phyloP scores from a whole-genome alignment of 164 flowering plant species.

The Kingdonia uniflora region DNA sequence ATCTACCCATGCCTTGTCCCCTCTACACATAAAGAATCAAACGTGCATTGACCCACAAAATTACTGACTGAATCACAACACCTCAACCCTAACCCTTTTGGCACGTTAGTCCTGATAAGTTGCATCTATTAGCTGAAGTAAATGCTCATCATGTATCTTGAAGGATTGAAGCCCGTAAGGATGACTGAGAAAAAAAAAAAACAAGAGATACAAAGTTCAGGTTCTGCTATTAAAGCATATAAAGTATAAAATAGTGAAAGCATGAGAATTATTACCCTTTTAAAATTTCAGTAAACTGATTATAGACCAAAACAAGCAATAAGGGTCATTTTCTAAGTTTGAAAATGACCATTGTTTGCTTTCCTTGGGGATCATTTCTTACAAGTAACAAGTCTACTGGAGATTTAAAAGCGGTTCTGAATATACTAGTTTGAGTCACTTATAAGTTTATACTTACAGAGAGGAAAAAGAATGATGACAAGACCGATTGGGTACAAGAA shows the following conservation, averaged over 20 bases:
- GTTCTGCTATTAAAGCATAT: too few species aligned
- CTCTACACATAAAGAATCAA: slow-evolving; percentile 4
- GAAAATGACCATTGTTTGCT: too few species aligned
- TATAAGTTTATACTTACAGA: slow-evolving; percentile 43
- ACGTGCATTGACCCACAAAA: slow-evolving; percentile 3
- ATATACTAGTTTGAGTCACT: too few species aligned
- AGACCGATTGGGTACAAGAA: slow-evolving; percentile 93
- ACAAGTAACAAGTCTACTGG: too few species aligned
- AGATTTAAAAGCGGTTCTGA: too few species aligned
- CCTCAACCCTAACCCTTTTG: slow-evolving; percentile 3
- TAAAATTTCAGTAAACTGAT: too few species aligned
- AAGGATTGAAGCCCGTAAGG: slow-evolving; percentile 90
- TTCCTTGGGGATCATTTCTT: too few species aligned
- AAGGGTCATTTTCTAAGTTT: too few species aligned
- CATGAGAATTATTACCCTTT: too few species aligned
- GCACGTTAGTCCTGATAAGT: slow-evolving; percentile 12
- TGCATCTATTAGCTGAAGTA: slow-evolving; percentile 58
- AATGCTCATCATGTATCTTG: slow-evolving; percentile 80
- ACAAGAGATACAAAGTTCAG: neutral
- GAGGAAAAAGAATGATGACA: slow-evolving; percentile 68
- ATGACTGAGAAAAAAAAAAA: slow-evolving; percentile 48
- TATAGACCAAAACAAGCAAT: too few species aligned
- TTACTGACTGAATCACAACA: neutral
- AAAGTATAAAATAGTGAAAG: too few species aligned
- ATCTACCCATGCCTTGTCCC: neutral